These are phyloP conservation scores for Aspergillus hortae DNA, from an alignment of 2,329 filamentous ascomycete genomes.

Conservation along the genomic window DNA sequence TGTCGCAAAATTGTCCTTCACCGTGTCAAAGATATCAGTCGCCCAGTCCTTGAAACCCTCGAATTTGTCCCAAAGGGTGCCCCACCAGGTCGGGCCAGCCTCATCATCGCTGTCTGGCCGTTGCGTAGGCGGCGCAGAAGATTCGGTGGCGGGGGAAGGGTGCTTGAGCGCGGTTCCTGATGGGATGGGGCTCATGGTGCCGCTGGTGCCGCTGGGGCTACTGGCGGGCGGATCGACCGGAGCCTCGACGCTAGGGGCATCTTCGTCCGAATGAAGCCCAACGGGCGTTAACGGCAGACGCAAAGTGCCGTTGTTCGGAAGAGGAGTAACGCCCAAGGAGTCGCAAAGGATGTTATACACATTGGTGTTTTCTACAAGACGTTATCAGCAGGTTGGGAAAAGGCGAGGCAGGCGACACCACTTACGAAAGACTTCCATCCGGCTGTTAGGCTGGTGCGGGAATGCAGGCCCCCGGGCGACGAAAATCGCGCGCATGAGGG, in stretches of 20 bases:
- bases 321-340: conserved; percentile 69
- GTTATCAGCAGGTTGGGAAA: neutral
- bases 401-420: too few relatives aligned
- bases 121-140: conserved; percentile 8
- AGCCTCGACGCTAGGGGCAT: conserved; percentile 26
- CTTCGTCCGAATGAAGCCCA: conserved; percentile 43
- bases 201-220: neutral
- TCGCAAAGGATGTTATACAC: conserved; percentile 95
- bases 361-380: conserved; percentile 73
- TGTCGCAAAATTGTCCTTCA: conserved; percentile 23
- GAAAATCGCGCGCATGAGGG: conserved; percentile 94
- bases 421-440: conserved; percentile 78
- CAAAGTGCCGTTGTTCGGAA: conserved; percentile 84
- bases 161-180: conserved; percentile 3
- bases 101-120: conserved; percentile 19
- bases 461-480: conserved; percentile 90
- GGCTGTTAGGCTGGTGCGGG: conserved; percentile 76
- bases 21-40: conserved; percentile 25
- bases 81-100: conserved; percentile 29
- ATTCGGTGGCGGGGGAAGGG: neutral
- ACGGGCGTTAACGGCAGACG: conserved; percentile 44
- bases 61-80: conserved; percentile 31
- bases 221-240: conserved; percentile 31
- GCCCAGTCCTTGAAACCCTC: conserved; percentile 36
- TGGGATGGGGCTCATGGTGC: neutral